These are phyloP conservation scores for Leccinum pachyderme DNA, from an alignment of 1,284 basidiomycete genomes.

Conservation along the genomic window DNA sequence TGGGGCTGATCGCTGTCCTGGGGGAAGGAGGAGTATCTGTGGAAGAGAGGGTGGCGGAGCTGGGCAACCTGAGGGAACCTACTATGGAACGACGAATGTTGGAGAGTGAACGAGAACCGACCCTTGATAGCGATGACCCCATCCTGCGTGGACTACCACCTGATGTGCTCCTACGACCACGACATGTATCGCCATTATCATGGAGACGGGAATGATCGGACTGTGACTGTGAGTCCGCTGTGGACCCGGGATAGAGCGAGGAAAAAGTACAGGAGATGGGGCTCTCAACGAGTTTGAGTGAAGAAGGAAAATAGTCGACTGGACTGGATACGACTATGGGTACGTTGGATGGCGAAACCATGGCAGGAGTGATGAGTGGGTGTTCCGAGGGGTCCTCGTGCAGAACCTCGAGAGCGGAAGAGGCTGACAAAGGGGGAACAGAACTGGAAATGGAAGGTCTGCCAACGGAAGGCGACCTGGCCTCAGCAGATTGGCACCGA, in stretches of 20 bases:
- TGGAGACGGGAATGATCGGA: slow-evolving; percentile 5
- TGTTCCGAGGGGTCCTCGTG: slow-evolving; percentile 31
- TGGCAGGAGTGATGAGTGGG: slow-evolving; percentile 12
- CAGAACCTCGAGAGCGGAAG: slow-evolving; percentile 29
- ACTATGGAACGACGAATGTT: slow-evolving; percentile 42
- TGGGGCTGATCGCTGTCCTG: slow-evolving; percentile 50
- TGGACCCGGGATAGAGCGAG: slow-evolving; percentile 17
- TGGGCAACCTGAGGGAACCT: slow-evolving; percentile 24
- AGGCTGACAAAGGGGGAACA: slow-evolving; percentile 21
- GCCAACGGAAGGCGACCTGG: neutral
- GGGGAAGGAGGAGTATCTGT: slow-evolving; percentile 9
- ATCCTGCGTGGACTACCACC: slow-evolving; percentile 14
- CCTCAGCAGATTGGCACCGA: slow-evolving; percentile 12
- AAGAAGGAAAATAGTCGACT: slow-evolving; percentile 1
- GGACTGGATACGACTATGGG: slow-evolving; percentile 23
- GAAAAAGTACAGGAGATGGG: slow-evolving; percentile 28
- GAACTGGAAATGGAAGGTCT: slow-evolving; percentile 28
- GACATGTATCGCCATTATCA: slow-evolving; percentile 20
- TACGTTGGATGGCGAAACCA: neutral
- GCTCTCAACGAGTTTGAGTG: slow-evolving; percentile 18
- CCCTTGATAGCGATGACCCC: slow-evolving; percentile 13
- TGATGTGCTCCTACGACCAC: slow-evolving; percentile 20
- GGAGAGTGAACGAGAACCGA: slow-evolving; percentile 34
- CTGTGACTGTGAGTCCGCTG: slow-evolving; percentile 17
- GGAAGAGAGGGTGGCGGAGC: slow-evolving; percentile 20